Base-by-base conservation (phyloP, 306 rosid genomes). In the Crotalaria pallida region DNA sequence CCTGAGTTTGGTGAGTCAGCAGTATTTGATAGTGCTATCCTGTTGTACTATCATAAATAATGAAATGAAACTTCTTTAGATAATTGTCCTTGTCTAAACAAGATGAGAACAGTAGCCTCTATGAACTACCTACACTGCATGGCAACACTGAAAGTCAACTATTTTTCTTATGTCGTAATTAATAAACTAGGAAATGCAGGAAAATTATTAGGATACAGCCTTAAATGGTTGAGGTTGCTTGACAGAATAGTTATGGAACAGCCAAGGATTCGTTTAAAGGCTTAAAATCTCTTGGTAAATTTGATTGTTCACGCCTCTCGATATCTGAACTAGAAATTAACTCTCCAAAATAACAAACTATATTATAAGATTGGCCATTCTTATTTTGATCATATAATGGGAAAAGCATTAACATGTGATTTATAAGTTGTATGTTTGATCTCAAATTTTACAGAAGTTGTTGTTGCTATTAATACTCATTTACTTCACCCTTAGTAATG, bases 191-290 rank as follows among this genome's bases (percentile, higher is more conserved):
- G 45, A 51, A 31, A 47, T 59, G 40, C 29, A 43, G 15, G 16
- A 49, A 3, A 3, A 6, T 0, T 18, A 12, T 50, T 26, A 45
- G 53, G 34, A 73, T 48, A 58, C 11, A 51, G 10, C 56, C 44
- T 36, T 50, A 15, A 59, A 79, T 31, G 45, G 29, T 50, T 36
- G 50, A 21, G 29, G 21, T 65, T 66, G 27, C 77, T 67, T 21
- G 68, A 24, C 16, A 61, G 67, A 74, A 65, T 62, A 33, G 64
- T 29, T 44, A 47, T 36, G 50, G 62, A 34, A 59, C 73, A 55
- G 51, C 34, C 13, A 57, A 58, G 60, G 50, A 52, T 73, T 51
- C 50, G 22, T 33, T 53, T 45, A 51, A 71, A 67, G 77, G 73
- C 23, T 67, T 22, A 45, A 24, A 66, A 31, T 66, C 50, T 40